Percentiles rank a stretch among this genome's conserved stretches.
phyloP scores from a whole-genome alignment of 129 eudicot genomes.

The Centaurea solstitialis region DNA sequence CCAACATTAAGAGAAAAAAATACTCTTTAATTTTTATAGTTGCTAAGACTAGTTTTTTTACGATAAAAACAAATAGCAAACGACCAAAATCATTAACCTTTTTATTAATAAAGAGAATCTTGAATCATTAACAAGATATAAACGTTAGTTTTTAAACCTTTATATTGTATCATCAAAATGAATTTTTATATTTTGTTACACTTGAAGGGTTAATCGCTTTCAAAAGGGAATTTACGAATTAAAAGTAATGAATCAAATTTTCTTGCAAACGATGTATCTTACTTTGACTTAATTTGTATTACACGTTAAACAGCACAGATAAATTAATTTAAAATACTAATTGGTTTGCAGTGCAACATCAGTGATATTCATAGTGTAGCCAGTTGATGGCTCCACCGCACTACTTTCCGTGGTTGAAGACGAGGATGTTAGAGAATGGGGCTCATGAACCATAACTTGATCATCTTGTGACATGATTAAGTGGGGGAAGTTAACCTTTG shows the following conservation, averaged over 20 bases:
- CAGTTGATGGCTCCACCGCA: neutral
- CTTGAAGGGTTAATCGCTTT: neutral
- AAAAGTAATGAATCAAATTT: neutral
- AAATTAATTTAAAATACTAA: neutral
- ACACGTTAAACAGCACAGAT: neutral
- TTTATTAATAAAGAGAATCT: neutral
- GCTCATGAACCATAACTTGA: neutral
- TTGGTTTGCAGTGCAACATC: neutral
- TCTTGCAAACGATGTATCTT: neutral
- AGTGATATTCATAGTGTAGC: neutral
- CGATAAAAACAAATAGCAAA: neutral
- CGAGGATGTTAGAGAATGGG: neutral
- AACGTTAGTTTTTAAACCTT: neutral
- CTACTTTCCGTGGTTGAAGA: neutral
- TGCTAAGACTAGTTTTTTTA: neutral
- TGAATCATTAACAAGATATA: neutral
- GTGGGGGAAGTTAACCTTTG: conserved; percentile 23
- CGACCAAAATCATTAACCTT: neutral
- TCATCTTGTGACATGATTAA: neutral
- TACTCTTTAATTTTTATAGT: neutral
- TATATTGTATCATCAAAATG: too few species aligned
- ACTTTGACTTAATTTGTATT: neutral
- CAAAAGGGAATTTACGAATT: neutral
- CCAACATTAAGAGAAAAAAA: too few species aligned
- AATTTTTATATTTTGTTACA: neutral